A percentile compares a stretch with the other conserved stretches of the same genome.
These are phyloP conservation scores for Corymbia calophylla DNA, from an alignment of 441 rosid genomes.

Conservation along the genomic window DNA sequence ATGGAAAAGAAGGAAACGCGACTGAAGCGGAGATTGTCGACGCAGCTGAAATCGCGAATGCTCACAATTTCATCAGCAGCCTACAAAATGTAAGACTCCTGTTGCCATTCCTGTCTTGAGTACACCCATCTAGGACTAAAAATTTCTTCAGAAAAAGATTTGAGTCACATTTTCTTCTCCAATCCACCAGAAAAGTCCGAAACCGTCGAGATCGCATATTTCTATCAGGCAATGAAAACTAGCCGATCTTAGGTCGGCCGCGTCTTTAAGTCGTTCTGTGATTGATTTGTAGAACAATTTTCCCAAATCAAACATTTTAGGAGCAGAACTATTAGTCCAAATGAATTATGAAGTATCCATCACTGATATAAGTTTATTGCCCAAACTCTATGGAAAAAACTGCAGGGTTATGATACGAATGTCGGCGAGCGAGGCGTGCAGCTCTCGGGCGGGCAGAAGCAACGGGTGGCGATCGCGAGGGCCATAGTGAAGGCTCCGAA, in stretches of 20 bases:
- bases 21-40: slow-evolving; percentile 42
- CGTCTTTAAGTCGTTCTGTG: background rate
- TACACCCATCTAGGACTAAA: background rate
- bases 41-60: slow-evolving; percentile 23
- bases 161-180: background rate
- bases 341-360: background rate
- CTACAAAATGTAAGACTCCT: background rate
- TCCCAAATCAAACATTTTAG: background rate
- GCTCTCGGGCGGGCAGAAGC: slow-evolving; percentile 10
- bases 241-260: background rate
- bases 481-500: slow-evolving; percentile 1
- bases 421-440: slow-evolving; percentile 7
- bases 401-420: background rate
- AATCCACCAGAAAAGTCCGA: background rate
- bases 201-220: background rate
- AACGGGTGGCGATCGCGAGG: slow-evolving; percentile 3
- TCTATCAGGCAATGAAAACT: background rate
- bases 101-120: background rate
- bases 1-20: slow-evolving; percentile 42
- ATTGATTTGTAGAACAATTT: background rate
- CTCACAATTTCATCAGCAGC: slow-evolving; percentile 7
- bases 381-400: background rate
- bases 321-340: background rate
- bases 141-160: background rate
- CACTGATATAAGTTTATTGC: background rate